These are phyloP conservation scores for Rhodotorula sp. DNA, from an alignment of 1,284 basidiomycete species.

Conservation along the genomic window DNA sequence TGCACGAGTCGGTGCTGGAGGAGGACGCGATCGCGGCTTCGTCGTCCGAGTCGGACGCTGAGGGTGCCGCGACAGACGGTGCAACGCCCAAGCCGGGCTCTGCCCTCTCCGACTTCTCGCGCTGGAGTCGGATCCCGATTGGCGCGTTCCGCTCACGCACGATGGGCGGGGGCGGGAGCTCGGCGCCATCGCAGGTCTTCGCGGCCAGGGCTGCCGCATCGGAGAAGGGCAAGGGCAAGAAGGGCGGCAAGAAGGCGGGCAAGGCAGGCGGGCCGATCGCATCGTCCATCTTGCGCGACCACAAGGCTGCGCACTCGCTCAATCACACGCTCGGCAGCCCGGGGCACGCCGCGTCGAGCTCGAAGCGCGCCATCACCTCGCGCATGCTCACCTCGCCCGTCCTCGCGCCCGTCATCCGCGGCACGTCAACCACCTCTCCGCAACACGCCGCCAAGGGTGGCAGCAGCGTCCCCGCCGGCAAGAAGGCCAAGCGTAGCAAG, in stretches of 20 bases:
- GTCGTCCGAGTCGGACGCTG: conserved; percentile 14
- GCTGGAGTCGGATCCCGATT: conserved; percentile 48
- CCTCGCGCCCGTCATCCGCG: conserved; percentile 22
- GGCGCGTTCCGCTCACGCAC: conserved; percentile 45
- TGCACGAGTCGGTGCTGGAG: conserved; percentile 35
- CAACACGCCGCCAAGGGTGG: not conserved
- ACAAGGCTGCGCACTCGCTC: conserved; percentile 17
- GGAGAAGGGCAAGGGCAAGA: conserved; percentile 9
- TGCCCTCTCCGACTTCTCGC: conserved; percentile 43
- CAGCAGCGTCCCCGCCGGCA: not conserved
- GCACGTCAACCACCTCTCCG: not conserved
- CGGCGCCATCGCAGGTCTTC: conserved; percentile 23
- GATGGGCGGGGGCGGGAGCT: conserved; percentile 2
- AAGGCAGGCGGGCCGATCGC: conserved; percentile 1
- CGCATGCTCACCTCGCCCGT: conserved; percentile 41
- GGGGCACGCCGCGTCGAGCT: not conserved
- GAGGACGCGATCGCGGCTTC: conserved; percentile 4
- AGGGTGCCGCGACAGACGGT: conserved; percentile 2
- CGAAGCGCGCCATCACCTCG: conserved; percentile 20
- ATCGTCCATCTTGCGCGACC: conserved; percentile 18
- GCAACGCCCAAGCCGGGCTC: conserved; percentile 5
- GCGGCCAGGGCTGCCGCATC: conserved; percentile 23
- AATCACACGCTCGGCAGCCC: conserved; percentile 20
- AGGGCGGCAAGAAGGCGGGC: not conserved
- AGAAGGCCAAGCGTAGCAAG: conserved; percentile 12